A percentile compares a stretch with the other conserved stretches of the same genome.
Conservation (phyloP, 129 eudicot species). For the Tanacetum coccineum region DNA sequence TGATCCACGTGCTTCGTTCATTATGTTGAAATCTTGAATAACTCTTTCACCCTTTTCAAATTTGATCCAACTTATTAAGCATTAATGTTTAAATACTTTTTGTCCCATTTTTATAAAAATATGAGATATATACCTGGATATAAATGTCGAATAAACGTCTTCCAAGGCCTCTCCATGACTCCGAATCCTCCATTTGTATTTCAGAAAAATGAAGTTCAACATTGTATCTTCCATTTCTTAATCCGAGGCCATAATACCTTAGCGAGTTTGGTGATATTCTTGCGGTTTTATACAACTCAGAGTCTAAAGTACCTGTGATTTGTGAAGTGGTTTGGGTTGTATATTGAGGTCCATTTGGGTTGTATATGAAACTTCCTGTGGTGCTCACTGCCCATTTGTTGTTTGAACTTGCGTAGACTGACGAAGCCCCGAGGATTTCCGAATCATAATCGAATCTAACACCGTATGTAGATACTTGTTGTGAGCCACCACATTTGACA, state of each 20-base stretch:
- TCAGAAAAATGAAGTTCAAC: constrained; percentile 75
- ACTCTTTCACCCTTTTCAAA: constrained; percentile 56
- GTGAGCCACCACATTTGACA: constrained; percentile 59
- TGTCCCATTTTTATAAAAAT: constrained; percentile 2
- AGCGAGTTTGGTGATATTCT: constrained; percentile 59
- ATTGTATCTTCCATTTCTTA: constrained; percentile 47
- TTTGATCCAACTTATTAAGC: background rate
- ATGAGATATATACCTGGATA: constrained; percentile 45
- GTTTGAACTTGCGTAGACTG: constrained; percentile 43
- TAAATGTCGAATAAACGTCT: constrained; percentile 65
- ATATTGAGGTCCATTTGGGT: constrained; percentile 55
- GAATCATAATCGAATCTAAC: constrained; percentile 53
- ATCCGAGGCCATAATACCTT: constrained; percentile 67
- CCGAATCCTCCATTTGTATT: constrained; percentile 62
- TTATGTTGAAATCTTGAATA: constrained; percentile 55
- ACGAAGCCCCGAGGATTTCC: constrained; percentile 61
- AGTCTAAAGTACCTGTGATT: constrained; percentile 54
- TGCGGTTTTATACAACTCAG: constrained; percentile 70
- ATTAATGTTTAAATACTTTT: background rate
- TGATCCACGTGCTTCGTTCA: constrained; percentile 47
- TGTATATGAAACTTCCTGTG: constrained; percentile 54
- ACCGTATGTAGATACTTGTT: constrained; percentile 45
- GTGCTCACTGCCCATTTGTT: constrained; percentile 64
- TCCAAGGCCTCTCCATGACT: constrained; percentile 72
- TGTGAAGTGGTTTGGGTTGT: constrained; percentile 50